Evolutionary conservation across 225 moss, liverwort and hornwort species (phyloP).

Genomic region (Marchantia polymorpha): DNA sequence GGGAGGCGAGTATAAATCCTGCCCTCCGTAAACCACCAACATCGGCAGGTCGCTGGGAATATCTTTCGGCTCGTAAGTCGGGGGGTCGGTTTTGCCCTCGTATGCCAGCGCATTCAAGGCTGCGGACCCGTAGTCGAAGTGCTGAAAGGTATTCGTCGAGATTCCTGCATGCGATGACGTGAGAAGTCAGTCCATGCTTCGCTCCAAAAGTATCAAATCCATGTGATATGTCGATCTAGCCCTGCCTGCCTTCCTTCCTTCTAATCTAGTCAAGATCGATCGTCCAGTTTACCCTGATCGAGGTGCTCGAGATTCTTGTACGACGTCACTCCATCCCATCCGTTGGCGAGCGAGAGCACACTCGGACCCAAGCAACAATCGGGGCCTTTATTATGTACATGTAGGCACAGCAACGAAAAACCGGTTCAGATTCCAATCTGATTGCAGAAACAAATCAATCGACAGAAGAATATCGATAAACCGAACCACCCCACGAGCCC

Average conservation of each 20-base stretch:
- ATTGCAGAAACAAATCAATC: background rate
- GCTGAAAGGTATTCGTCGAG: constrained; percentile 20
- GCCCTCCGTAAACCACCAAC: constrained; percentile 28
- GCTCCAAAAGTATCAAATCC: too few species aligned
- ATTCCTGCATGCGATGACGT: constrained; percentile 10
- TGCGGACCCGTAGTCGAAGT: constrained; percentile 22
- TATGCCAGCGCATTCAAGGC: constrained; percentile 18
- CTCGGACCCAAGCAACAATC: constrained; percentile 61
- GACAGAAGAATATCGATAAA: too few species aligned
- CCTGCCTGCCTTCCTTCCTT: too few species aligned
- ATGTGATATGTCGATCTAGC: too few species aligned
- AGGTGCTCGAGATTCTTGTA: constrained; percentile 65
- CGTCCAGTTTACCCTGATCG: constrained; percentile 51
- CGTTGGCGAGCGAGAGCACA: constrained; percentile 33
- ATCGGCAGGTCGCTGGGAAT: constrained; percentile 28
- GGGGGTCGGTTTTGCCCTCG: constrained; percentile 19
- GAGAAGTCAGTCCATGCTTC: too few species aligned
- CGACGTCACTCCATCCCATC: constrained; percentile 82
- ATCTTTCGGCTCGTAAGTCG: constrained; percentile 17
- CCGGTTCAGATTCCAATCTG: background rate
- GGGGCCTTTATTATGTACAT: constrained; percentile 40
- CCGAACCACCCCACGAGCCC: too few species aligned
- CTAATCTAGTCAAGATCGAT: too few species aligned
- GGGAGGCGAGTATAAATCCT: constrained; percentile 24
- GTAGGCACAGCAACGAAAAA: background rate